These are phyloP conservation scores for Neoboletus subvelutipes DNA, from an alignment of 768 basidiomycete genomes.

Conservation along the genomic window DNA sequence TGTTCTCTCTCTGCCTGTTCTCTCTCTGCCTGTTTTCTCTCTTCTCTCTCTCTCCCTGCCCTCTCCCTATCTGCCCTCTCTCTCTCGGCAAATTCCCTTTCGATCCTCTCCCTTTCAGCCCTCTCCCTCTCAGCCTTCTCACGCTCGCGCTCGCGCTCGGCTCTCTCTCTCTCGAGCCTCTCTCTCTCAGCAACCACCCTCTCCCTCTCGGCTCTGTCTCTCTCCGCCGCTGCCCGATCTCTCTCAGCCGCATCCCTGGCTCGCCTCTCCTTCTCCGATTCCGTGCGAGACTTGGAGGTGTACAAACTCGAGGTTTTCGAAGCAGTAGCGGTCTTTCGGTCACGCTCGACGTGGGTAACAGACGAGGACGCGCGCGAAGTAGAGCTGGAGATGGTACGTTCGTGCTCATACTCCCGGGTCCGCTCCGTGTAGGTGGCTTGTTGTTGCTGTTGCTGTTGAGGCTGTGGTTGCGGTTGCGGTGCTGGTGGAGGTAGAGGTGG, in stretches of 20 bases:
- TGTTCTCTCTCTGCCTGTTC: not conserved
- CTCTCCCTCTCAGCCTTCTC: slow-evolving; percentile 13
- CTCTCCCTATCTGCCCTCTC: slow-evolving; percentile 12
- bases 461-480: not conserved
- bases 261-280: slow-evolving; percentile 26
- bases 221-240: slow-evolving; percentile 17
- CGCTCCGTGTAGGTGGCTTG: slow-evolving; percentile 27
- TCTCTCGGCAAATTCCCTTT: not conserved
- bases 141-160: not conserved
- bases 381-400: slow-evolving; percentile 26
- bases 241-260: slow-evolving; percentile 20
- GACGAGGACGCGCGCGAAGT: slow-evolving; percentile 27
- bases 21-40: not conserved
- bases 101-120: not conserved
- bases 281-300: slow-evolving; percentile 15
- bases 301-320: slow-evolving; percentile 38
- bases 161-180: slow-evolving; percentile 4
- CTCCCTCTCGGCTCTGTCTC: slow-evolving; percentile 9
- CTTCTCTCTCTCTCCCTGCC: not conserved
- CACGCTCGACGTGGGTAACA: slow-evolving; percentile 22
- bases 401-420: slow-evolving; percentile 24
- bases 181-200: slow-evolving; percentile 9
- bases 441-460: slow-evolving; percentile 4
- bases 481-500: not conserved
- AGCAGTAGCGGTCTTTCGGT: slow-evolving; percentile 25